Percentiles rank a stretch among this genome's conserved stretches.
Conservation (phyloP, 306 rosid species). For the Boehmeria nivea region DNA sequence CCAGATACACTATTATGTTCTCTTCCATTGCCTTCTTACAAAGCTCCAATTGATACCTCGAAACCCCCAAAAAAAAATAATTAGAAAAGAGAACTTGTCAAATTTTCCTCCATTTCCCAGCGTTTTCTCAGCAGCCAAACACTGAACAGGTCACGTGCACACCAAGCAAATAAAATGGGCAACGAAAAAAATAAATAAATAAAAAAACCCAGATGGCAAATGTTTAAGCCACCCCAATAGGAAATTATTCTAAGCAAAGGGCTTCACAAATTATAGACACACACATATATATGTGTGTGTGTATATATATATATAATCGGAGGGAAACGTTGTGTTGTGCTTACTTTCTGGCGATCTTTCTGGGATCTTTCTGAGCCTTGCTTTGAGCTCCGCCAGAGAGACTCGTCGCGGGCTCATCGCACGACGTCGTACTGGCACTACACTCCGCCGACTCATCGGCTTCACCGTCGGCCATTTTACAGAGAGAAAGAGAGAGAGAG, state of each 20-base stretch:
- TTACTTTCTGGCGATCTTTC: constrained; percentile 55
- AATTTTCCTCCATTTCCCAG: neutral
- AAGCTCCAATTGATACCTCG: constrained; percentile 84
- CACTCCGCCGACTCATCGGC: too few relatives aligned
- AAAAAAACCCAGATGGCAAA: constrained; percentile 16
- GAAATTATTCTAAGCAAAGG: too few relatives aligned
- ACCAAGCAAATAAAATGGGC: constrained; percentile 10
- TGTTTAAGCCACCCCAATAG: neutral
- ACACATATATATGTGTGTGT: too few relatives aligned
- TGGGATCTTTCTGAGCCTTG: constrained; percentile 48
- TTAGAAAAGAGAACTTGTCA: too few relatives aligned
- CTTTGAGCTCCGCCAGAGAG: neutral
- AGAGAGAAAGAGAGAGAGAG: neutral
- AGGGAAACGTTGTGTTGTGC: neutral
- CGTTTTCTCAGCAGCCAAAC: constrained; percentile 15
- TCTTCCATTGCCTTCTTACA: constrained; percentile 83
- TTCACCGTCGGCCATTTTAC: neutral
- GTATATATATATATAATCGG: neutral
- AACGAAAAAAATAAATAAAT: neutral
- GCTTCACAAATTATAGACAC: too few relatives aligned
- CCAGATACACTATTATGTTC: constrained; percentile 80
- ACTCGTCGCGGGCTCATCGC: neutral
- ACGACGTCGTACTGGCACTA: too few relatives aligned
- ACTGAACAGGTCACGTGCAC: neutral
- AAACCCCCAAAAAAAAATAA: constrained; percentile 15